These are phyloP conservation scores for Oryza nivara DNA, from an alignment of 176 grass and related monocot genomes.

Conservation along the genomic window DNA sequence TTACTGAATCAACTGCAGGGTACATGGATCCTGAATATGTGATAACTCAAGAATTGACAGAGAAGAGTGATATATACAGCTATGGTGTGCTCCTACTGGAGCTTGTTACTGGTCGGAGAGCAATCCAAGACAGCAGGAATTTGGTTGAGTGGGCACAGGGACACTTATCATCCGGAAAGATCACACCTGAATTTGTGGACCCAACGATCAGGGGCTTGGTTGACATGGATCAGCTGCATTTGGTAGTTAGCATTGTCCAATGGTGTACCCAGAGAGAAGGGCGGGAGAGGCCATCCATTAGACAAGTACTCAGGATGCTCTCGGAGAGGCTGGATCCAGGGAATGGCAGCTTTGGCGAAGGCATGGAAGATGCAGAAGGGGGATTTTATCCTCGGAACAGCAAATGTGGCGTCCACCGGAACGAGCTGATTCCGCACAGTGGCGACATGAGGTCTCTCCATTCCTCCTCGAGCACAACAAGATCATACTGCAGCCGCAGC, in stretches of 20 bases:
- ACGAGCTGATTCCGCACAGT: slow-evolving; percentile 56
- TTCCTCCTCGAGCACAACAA: slow-evolving; percentile 87
- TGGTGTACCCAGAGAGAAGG: slow-evolving; percentile 91
- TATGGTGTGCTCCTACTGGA: slow-evolving; percentile 89
- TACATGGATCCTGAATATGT: slow-evolving; percentile 99
- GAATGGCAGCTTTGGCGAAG: slow-evolving; percentile 67
- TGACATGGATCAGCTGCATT: slow-evolving; percentile 78
- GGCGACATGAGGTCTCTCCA: slow-evolving; percentile 69
- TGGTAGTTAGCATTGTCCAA: slow-evolving; percentile 60
- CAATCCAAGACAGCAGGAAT: slow-evolving; percentile 86
- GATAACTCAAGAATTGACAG: slow-evolving; percentile 87
- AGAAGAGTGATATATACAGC: slow-evolving; percentile 99
- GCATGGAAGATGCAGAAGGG: slow-evolving; percentile 50
- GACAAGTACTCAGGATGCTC: slow-evolving; percentile 84
- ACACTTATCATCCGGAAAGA: slow-evolving; percentile 57
- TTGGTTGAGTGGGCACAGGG: slow-evolving; percentile 85
- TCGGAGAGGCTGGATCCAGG: slow-evolving; percentile 72
- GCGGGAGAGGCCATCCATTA: slow-evolving; percentile 78
- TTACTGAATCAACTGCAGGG: slow-evolving; percentile 47
- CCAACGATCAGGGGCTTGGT: slow-evolving; percentile 45
- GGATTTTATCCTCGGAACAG: slow-evolving; percentile 54
- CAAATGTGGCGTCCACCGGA: slow-evolving; percentile 44
- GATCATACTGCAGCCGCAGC: slow-evolving; percentile 92
- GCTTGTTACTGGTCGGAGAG: slow-evolving; percentile 78
- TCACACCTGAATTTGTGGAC: slow-evolving; percentile 65